phyloP scores from a whole-genome alignment of 2,329 filamentous ascomycete genomes.

The Talaromyces sp. region DNA sequence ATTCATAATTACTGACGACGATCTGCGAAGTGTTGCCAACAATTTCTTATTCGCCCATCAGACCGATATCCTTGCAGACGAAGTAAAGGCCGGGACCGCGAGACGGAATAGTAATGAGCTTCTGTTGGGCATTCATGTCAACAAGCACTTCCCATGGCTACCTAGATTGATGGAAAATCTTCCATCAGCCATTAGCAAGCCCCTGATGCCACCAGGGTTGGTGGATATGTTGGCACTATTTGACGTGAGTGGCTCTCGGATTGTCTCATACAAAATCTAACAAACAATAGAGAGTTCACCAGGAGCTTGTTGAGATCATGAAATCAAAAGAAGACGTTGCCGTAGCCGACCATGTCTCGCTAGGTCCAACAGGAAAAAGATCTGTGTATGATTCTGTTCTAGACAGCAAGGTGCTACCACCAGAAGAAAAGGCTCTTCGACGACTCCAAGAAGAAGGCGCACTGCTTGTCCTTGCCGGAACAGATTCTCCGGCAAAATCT shows the following conservation, averaged over 20 bases:
- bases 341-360: not conserved
- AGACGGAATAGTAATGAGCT: slow-evolving; percentile 23
- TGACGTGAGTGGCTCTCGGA: slow-evolving; percentile 5
- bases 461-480: slow-evolving; percentile 23
- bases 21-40: slow-evolving; percentile 18
- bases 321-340: slow-evolving; percentile 6
- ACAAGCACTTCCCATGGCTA: slow-evolving; percentile 26
- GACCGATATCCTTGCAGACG: slow-evolving; percentile 18
- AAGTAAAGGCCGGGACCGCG: slow-evolving; percentile 17
- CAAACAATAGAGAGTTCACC: slow-evolving; percentile 17
- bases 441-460: slow-evolving; percentile 26
- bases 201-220: slow-evolving; percentile 19
- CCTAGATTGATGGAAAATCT: slow-evolving; percentile 19
- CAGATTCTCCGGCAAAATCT: slow-evolving; percentile 21
- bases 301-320: slow-evolving; percentile 15
- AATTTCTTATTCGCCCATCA: slow-evolving; percentile 25
- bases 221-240: slow-evolving; percentile 20
- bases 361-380: slow-evolving; percentile 12
- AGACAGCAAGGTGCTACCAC: slow-evolving; percentile 18
- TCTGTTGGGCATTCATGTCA: slow-evolving; percentile 24
- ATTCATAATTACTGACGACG: not conserved
- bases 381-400: slow-evolving; percentile 25
- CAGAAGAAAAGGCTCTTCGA: slow-evolving; percentile 21
- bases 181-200: slow-evolving; percentile 16
- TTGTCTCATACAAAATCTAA: not conserved